Base-by-base conservation (phyloP, 73 alveolate genomes). In the Paramecium primaurelia region DNA sequence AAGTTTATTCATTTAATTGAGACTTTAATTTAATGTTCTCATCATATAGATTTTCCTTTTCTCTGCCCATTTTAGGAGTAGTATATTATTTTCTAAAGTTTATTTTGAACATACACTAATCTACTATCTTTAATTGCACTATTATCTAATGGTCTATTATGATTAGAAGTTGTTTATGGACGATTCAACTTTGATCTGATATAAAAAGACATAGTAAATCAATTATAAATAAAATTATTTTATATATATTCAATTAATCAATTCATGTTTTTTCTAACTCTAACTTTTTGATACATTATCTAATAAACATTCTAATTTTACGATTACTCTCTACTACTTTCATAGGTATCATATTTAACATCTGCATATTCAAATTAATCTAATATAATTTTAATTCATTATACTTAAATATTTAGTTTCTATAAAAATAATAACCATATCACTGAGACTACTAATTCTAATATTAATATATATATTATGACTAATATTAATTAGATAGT, bases 291-390 rank as follows among this genome's bases (percentile, higher is more conserved):
- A 71, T 71, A 22, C 68, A 69, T 30, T 88, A 12, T 51, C 49
- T 38, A 8, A 88, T 88, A 7, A 71, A 88, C n/a, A 20, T 44
- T 1, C 93, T 60, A 0, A 88, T 60, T 36, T 40, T 71, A 40
- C 42, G 44, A 40, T 68, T 88, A 4, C 45, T 59, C 49, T 71
- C 64, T 77, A 87, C 64, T 0, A 87, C 77, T 34, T 87, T 45
- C 64, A 87, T 26, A 4, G 88, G 93, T 59, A 88, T 88, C 90
- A 88, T 88, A 18, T 69, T 69, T 7, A 69, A 80, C 90, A 88
- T 88, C 18, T 45, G 34, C 1, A 88, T 69, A 37, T 58, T 88
- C 71, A 49, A 22, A 59, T 69, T 69, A 44, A 88, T 88, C 93
- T 69, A 88, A 25, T 68, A 40, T 4, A 6, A 59, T 8, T 30